Base-by-base conservation (phyloP, 1,284 basidiomycete species). In the Fomitopsis schrenkii region DNA sequence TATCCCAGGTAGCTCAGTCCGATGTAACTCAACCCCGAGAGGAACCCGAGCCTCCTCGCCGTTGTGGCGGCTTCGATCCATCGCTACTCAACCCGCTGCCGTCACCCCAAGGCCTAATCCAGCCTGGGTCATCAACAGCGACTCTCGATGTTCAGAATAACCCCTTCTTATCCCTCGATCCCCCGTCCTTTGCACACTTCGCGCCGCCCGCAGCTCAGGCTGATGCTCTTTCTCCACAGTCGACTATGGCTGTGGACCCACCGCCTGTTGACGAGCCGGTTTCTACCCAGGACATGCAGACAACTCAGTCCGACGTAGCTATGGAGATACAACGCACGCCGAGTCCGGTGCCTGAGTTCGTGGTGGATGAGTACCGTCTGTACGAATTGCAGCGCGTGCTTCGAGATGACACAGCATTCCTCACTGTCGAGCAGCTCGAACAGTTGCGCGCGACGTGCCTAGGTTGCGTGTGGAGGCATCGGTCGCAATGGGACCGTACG, bases 341-440 rank as follows among this genome's bases (percentile, higher is more conserved):
- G 0, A 85, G 87, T 0, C 82, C 83, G 4, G 76, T 86, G 3
- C 90, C 90, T 0, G 84, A 88, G 48, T 93, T 94, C 71, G 73
- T 81, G 50, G 68, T 93, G 4, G 76, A 87, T 60, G 76, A 83
- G 35, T 68, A 61, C 5, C 69, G 79, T 4, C 66, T 93, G 7
- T 66, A 66, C 0, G 70, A 80, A 22, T 77, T 94, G 0, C 73
- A 78, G 61, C 59, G 70, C 12, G 74, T 77, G 58, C 72, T 93
- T 35, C 76, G 76, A 36, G 76, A 81, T 26, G 71, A 72, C 52
- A 96, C 94, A 1, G 73, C 66, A 1, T 68, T 70, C 1, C 77
- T 95, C 48, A 91, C 80, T 28, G 82, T 98, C 52, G 97, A 99
- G 70, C 88, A 98, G 72, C 83, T 99, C 2, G 96, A 98, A 71